Base-by-base conservation (phyloP, 345 rosid genomes). In the Hevea brasiliensis region DNA sequence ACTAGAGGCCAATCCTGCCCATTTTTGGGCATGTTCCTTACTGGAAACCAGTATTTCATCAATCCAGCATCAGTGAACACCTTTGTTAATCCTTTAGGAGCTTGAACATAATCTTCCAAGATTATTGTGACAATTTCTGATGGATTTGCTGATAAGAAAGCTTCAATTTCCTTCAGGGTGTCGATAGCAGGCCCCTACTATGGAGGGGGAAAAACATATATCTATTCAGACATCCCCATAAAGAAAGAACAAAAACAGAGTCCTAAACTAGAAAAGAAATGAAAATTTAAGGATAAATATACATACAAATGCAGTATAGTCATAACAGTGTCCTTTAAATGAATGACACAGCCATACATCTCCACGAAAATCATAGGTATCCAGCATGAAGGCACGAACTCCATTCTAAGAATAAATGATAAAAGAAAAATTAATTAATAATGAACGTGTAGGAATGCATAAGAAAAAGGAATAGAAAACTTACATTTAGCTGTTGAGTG, bases 341-440 rank as follows among this genome's bases (percentile, higher is more conserved):
- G 91, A 90, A 86, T 90, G 92, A 68, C 96, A 90, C 72, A 88
- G n/a, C 95, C 95, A 90, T 17, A 88, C 81, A 51, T 85, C 89
- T 65, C 85, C 92, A 3, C 77, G 75, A 32, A 85, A 90, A 76
- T 88, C 92, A 37, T 90, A 90, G 0, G 91, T 85, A 66, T 90
- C 96, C 0, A 88, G 87, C 92, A 87, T 88, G 69, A 90, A 73
- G 47, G 73, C 89, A 21, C 91, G 83, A 51, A 71, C 96, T 77
- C 96, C 96, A 72, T 87, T 88, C 96, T 88, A 40, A 50, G 41
- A 66, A 65, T 14, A 13, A 44, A 4, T n/a, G 14, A 13, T 5
- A 45, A 14, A 1, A 24, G 0, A 53, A 47, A 10, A 13, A 66
- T 4, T 32, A 32, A 32, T 61, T 17, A 17, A 35, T 3, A 32